Base-by-base conservation (phyloP, 2,329 filamentous ascomycete species). In the Arthrocladium fulminans region DNA sequence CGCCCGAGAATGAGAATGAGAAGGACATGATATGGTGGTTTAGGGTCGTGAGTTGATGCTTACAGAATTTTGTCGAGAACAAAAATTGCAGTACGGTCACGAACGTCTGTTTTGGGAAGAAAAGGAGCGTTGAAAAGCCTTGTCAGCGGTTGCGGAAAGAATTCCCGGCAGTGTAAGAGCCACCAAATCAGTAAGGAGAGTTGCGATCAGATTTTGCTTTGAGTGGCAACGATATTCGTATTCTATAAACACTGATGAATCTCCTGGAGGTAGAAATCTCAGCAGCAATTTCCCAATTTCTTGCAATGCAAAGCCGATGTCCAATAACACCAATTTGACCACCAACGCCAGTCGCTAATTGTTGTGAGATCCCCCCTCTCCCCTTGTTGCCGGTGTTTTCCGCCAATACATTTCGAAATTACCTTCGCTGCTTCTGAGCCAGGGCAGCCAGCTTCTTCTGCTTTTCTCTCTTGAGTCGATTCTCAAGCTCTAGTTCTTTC, bases 1-100 rank as follows among this genome's bases (percentile, higher is more conserved):
- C 76, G 17, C 74, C 75, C 0, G 72, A 70, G 57, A 81, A 81
- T 15, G 74, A 74, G 53, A 81, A 81, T 49, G 72, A 73, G 60
- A 81, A 79, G 5, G 57, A 56, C 55, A 57, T 59, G 39, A 10
- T 23, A 34, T 32, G 24, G 17, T 19, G 3, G 15, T 27, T 12
- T n/a, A n/a, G n/a, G n/a, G 22, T 38, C 3, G 22, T 22, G 20
- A 35, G 30, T 46, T 24, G 8, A 24, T 39, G 19, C 7, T 17
- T 9, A 6, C 23, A 47, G 30, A 47, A n/a, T 9, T 40, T 29
- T 41, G 15, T 4, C 23, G 24, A n/a, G 29, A 9, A n/a, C n/a
- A n/a, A n/a, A n/a, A n/a, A n/a, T n/a, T n/a, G n/a, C n/a, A n/a
- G n/a, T n/a, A n/a, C n/a, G n/a, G n/a, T n/a, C n/a, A n/a, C n/a